Base-by-base conservation (phyloP, 257 asterid species). In the Cordia subcordata region DNA sequence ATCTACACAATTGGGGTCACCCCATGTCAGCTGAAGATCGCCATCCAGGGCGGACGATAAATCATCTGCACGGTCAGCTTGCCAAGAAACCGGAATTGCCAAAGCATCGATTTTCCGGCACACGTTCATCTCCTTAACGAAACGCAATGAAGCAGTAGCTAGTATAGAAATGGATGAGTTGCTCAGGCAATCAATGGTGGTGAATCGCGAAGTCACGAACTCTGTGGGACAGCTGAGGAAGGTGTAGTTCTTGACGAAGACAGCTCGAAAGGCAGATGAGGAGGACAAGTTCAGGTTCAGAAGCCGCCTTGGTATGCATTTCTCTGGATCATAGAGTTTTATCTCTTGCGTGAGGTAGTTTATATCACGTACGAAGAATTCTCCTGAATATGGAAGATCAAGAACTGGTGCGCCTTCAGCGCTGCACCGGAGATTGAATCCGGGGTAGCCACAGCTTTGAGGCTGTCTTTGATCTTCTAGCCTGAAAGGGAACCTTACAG, bases 141-240 rank as follows among this genome's bases (percentile, higher is more conserved):
- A 63, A 33, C 39, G 37, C 58, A 1, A 4, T 8, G 75, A 76
- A 15, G 84, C 39, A 61, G 87, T 79, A 1, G 94, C 96, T 16
- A 80, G 8, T 0, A 75, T 66, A 3, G 81, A 72, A 6, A 13
- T 32, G 0, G 88, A 75, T n/a, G 81, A 67, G 60, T 84, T 83
- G 80, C 95, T 77, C 5, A 88, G 84, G 79, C 96, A 88, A 49
- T 61, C 71, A 23, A 89, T 75, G 55, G 53, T 42, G 10, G 72
- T 54, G 35, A 63, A 66, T 9, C 61, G 62, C 49, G 72, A 46
- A 37, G 21, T 15, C 0, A 50, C 40, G 0, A 19, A 20, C 42
- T 52, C 84, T 0, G 79, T 50, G 13, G 95, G 76, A 58, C 96
- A 90, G 16, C 76, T 77, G 19, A 90, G 73, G 69, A 90, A 76